A percentile compares a stretch with the other conserved stretches of the same genome.
Evolutionary conservation across 1,139 yeast species (phyloP).

Genomic region (Yamadazyma mexicana): DNA sequence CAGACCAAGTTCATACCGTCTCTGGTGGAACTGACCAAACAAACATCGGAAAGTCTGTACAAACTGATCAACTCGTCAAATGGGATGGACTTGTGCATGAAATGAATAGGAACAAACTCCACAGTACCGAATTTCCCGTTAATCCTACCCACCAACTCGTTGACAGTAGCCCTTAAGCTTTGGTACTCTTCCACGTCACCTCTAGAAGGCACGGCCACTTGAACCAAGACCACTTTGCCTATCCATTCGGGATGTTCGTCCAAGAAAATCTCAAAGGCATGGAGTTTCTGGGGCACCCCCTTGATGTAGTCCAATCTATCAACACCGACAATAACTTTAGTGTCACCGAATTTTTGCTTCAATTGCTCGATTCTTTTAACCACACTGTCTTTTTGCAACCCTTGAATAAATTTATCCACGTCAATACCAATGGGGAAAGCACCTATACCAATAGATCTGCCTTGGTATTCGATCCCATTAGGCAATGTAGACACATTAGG

Average conservation of each 20-base stretch:
- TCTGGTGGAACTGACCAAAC: slow-evolving; percentile 89
- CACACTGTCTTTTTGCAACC: slow-evolving; percentile 65
- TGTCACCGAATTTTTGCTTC: slow-evolving; percentile 59
- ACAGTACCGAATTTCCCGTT: slow-evolving; percentile 96
- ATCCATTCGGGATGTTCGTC: slow-evolving; percentile 97
- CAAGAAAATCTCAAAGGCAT: slow-evolving; percentile 90
- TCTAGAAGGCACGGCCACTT: slow-evolving; percentile 96
- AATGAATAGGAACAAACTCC: slow-evolving; percentile 97
- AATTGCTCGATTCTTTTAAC: slow-evolving; percentile 64
- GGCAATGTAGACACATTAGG: slow-evolving; percentile 79
- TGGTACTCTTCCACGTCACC: slow-evolving; percentile 99
- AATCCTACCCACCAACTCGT: slow-evolving; percentile 93
- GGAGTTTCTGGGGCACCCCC: slow-evolving; percentile 96
- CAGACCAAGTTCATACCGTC: slow-evolving; percentile 98
- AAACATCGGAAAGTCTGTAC: slow-evolving; percentile 84
- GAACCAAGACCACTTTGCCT: slow-evolving; percentile 93
- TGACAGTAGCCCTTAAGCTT: slow-evolving; percentile 87
- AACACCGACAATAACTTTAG: slow-evolving; percentile 91
- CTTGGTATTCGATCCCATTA: slow-evolving; percentile 81
- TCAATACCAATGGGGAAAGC: slow-evolving; percentile 99
- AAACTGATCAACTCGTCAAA: slow-evolving; percentile 89
- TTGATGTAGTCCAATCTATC: slow-evolving; percentile 94
- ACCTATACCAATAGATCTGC: slow-evolving; percentile 80
- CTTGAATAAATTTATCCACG: slow-evolving; percentile 85
- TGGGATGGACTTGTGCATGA: slow-evolving; percentile 87